phyloP scores from a whole-genome alignment of 2,329 filamentous ascomycete genomes.

The Sarocladium kiliense region DNA sequence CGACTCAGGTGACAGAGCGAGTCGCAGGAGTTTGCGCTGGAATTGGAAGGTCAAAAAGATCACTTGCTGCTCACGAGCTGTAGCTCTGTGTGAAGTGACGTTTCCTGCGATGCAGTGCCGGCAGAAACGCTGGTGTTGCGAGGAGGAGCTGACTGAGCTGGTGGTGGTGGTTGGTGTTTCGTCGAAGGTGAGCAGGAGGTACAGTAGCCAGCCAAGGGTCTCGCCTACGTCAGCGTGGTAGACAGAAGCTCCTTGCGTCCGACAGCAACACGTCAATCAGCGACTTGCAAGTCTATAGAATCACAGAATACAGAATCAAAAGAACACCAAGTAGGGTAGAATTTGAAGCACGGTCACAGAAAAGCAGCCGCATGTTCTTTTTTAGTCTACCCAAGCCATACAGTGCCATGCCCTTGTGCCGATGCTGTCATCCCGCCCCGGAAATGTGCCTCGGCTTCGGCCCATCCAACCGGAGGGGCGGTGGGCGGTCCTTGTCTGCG shows the following conservation, averaged over 20 bases:
- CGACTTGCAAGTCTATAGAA: background rate
- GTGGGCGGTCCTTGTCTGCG: no score
- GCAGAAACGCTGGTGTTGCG: background rate
- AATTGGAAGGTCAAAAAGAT: no score
- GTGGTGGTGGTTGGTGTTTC: background rate
- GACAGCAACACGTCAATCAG: background rate
- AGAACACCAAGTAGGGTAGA: background rate
- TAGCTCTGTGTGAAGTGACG: no score
- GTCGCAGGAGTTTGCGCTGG: no score
- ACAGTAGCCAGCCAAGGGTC: background rate
- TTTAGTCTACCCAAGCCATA: no score
- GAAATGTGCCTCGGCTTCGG: constrained; percentile 10
- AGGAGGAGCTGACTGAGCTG: background rate
- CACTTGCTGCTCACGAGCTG: no score
- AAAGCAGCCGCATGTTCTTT: background rate
- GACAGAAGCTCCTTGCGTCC: background rate
- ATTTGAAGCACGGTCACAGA: background rate
- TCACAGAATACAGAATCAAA: background rate
- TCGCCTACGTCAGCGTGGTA: background rate
- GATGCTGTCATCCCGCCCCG: background rate
- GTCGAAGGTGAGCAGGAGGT: background rate
- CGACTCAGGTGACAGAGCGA: no score
- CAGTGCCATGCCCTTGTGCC: background rate
- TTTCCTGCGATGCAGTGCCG: background rate
- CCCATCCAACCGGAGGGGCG: constrained; percentile 1